These are phyloP conservation scores for Balakata baccata DNA, from an alignment of 345 rosid species.

Conservation along the genomic window DNA sequence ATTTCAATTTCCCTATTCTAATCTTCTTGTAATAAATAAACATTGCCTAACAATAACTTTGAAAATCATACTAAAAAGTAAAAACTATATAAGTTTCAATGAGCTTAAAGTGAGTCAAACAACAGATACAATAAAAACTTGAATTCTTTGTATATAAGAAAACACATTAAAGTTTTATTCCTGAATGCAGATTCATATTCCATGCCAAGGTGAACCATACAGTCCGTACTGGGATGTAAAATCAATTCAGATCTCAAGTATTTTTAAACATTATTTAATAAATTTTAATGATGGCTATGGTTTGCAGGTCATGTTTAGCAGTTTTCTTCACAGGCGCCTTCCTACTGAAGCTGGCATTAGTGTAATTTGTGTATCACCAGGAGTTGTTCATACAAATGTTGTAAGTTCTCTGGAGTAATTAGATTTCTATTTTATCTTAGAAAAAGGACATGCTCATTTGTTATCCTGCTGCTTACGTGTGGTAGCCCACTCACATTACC, in stretches of 20 bases:
- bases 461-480: background rate
- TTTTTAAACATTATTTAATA: background rate
- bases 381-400: constrained; percentile 86
- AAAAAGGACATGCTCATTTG: background rate
- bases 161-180: background rate
- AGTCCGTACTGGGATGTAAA: constrained; percentile 2
- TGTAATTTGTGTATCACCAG: constrained; percentile 82
- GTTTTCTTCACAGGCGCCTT: constrained; percentile 71
- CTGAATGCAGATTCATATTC: background rate
- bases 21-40: background rate
- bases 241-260: background rate
- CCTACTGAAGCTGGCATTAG: constrained; percentile 93
- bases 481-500: too few relatives aligned
- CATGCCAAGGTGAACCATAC: background rate
- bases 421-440: constrained; percentile 11
- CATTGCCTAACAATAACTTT: background rate
- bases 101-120: background rate
- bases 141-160: background rate
- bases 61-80: background rate
- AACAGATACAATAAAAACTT: background rate
- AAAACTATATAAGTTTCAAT: background rate
- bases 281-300: constrained; percentile 9
- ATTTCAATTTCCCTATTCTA: background rate
- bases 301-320: constrained; percentile 92
- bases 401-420: constrained; percentile 52